Evolutionary conservation across 495 filamentous ascomycete genomes (phyloP), one percentile per base, ranked within the genome.

Genomic region (Platismatia glauca): DNA sequence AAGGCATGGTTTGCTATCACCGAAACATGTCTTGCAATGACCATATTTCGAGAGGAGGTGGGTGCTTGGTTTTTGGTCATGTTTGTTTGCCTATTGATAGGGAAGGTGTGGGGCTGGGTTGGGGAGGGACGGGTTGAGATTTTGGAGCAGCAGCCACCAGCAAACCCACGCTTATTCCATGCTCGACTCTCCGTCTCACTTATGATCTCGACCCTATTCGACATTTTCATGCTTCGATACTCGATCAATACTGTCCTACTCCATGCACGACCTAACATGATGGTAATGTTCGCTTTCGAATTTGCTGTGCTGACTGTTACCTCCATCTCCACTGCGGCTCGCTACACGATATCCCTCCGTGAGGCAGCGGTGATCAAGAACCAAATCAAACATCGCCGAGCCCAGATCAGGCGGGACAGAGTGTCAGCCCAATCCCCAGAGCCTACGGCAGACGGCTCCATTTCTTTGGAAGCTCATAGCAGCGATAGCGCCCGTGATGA

Each of bases 241-340:
- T 87, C 87, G 64, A 76, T 95, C 67, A 79, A 84, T 13, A 89
- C 88, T 3, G 91, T 98, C 33, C 84, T 96, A 24, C 82, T 87
- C 52, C 84, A 91, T 64, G 89, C 94, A 0, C 84, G 89, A 24
- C 91, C 94, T 0, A 91, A 94, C 59, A 97, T 98, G 90, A 98
- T 98, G 95, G 90, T 98, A 61, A 97, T 97, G 91, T 98, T 98
- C 70, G 86, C 91, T 22, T 97, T 98, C 68, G 94, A 98, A 72
- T 98, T 97, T 68, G 91, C 91, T 16, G 84, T 98, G 62, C 74
- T 97, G 62, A 78, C 84, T 6, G 85, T 95, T 15, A 83, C 85
- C 35, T 95, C 95, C 1, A 75, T 84, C 27, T 93, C 92, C 33
- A 96, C 90, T 11, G 76, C 82, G 22, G 77, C 83, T 58, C 84